Evolutionary conservation across 1,139 yeast genomes (phyloP).

Genomic region (Taiozyma sp.): DNA sequence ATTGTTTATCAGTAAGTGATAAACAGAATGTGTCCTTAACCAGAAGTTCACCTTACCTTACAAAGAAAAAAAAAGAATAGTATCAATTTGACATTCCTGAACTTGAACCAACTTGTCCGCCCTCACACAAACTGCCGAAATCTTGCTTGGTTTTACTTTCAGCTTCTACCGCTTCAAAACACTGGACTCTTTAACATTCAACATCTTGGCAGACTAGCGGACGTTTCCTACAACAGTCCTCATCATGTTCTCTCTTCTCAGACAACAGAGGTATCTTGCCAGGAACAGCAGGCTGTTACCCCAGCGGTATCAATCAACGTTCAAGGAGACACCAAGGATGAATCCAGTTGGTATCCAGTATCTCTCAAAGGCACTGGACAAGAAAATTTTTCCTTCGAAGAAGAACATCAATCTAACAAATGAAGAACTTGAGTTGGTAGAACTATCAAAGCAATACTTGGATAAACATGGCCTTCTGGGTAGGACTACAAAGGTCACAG

Average conservation of each 20-base stretch:
- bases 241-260: not conserved
- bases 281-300: not conserved
- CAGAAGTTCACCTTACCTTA: not conserved
- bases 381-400: conserved; percentile 51
- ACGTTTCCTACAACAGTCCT: not conserved
- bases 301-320: conserved; percentile 2
- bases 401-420: conserved; percentile 16
- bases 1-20: not conserved
- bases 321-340: conserved; percentile 42
- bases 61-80: not conserved
- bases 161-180: not conserved
- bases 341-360: conserved; percentile 74
- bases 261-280: not conserved
- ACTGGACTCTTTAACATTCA: not conserved
- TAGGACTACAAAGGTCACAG: conserved; percentile 61
- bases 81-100: too few relatives aligned
- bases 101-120: too few relatives aligned
- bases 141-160: not conserved
- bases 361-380: conserved; percentile 51
- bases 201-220: not conserved
- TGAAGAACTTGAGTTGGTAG: conserved; percentile 36
- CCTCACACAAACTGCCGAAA: not conserved
- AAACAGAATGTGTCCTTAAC: not conserved
- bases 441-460: conserved; percentile 59
- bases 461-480: conserved; percentile 64